Base-by-base conservation (phyloP, 2,329 filamentous ascomycete genomes). In the Paracamarosporium sp. region DNA sequence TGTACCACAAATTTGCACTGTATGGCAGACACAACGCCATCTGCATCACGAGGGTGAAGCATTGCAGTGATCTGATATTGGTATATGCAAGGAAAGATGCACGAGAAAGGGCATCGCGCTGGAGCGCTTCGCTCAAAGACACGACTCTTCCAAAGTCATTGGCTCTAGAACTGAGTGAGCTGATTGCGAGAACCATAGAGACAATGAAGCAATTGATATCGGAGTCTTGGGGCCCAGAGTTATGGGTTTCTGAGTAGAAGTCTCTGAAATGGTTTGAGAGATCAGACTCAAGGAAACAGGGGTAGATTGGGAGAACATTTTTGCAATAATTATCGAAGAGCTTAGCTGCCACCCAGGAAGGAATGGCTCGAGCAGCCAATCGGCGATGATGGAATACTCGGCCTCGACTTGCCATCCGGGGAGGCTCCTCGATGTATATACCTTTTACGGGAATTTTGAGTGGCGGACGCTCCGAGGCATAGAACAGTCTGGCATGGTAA, bases 401-500 rank as follows among this genome's bases (percentile, higher is more conserved):
- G 44, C 24, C 44, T 17, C 28, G 24, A 28, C 44, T 31, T n/a
- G 44, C 44, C 17, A 12, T 31, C 25, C 44, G 44, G 20, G 44
- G 44, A 30, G 44, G 44, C n/a, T 47, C 44, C 17, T 47, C 44
- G 27, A 30, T 8, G 17, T 47, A 47, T 13, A 30, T 20, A 6
- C 44, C 44, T 31, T 24, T 31, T 25, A 47, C 44, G 9, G 44
- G 24, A 33, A 47, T 47, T 25, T 47, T 47, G 24, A 47, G 44
- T 9, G 44, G 44, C 8, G 44, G 44, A 15, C 44, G 22, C 17
- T 47, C 44, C 11, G 44, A 47, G 20, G 44, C 22, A 47, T 47
- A 47, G 44, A 47, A 47, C 7, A 47, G 44, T n/a, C 44, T 28
- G 13, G 44, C 24, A 31, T 47, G 44, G 17, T 47, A 47, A 47